phyloP scores from a whole-genome alignment of 1,284 basidiomycete genomes.

The Filobasidium uniguttulatum region DNA sequence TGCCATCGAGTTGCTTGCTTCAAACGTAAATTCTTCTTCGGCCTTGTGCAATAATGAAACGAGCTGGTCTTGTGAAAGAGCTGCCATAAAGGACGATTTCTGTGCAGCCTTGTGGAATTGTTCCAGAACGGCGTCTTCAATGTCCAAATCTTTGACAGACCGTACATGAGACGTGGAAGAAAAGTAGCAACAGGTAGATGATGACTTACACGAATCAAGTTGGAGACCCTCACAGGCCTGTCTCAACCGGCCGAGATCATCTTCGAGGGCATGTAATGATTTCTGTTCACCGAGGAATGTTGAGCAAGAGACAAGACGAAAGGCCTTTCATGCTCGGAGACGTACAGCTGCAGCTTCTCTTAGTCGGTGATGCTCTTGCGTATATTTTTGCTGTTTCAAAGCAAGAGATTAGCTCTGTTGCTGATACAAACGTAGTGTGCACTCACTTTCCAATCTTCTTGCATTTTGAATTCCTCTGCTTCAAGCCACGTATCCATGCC shows the following conservation, averaged over 20 bases:
- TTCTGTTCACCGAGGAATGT: conserved; percentile 2
- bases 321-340: conserved; percentile 23
- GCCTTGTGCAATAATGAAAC: conserved; percentile 53
- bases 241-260: conserved; percentile 10
- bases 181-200: conserved; percentile 18
- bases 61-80: conserved; percentile 42
- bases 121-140: conserved; percentile 24
- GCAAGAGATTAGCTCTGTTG: neutral
- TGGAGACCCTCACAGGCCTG: conserved; percentile 3
- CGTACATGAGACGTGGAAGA: neutral
- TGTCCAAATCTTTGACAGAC: conserved; percentile 1
- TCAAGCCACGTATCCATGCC: conserved; percentile 52
- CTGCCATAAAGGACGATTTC: conserved; percentile 34
- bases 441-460: conserved; percentile 56
- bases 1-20: conserved; percentile 43
- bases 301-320: conserved; percentile 15
- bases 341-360: conserved; percentile 23
- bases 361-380: conserved; percentile 23
- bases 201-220: conserved; percentile 3
- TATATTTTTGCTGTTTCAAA: conserved; percentile 23
- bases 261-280: conserved; percentile 5
- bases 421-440: neutral
- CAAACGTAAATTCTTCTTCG: conserved; percentile 42
- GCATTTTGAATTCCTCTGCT: conserved; percentile 50
- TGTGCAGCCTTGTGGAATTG: conserved; percentile 30